Evolutionary conservation across 768 basidiomycete species (phyloP).

Genomic region (Pleurotus ostreatus): DNA sequence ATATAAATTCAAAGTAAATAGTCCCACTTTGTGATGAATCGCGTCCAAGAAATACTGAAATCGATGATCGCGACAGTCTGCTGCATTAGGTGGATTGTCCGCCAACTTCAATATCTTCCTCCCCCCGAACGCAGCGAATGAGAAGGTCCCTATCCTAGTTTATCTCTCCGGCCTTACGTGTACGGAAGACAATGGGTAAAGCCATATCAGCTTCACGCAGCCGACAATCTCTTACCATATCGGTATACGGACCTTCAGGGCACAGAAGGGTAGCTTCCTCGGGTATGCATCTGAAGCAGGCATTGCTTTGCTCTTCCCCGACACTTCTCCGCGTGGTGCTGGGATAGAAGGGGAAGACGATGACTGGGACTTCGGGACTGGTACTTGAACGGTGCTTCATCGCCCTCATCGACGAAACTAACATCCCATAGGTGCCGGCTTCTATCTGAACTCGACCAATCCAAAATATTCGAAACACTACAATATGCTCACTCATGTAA

Average conservation of each 20-base stretch:
- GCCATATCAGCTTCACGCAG: not conserved
- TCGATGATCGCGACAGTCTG: conserved; percentile 44
- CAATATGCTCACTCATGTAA: conserved; percentile 86
- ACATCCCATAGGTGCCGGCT: conserved; percentile 69
- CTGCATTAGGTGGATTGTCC: conserved; percentile 60
- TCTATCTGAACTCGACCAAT: conserved; percentile 90
- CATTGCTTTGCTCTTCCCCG: conserved; percentile 91
- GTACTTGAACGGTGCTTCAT: conserved; percentile 2
- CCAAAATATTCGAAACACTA: conserved; percentile 71
- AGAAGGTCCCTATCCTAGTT: conserved; percentile 63
- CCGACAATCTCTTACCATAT: not conserved
- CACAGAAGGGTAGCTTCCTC: conserved; percentile 93
- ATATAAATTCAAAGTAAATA: conserved; percentile 73
- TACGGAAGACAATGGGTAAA: conserved; percentile 90
- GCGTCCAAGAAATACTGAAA: too few species aligned
- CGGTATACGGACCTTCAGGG: conserved; percentile 34
- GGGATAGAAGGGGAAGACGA: conserved; percentile 76
- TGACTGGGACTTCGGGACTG: conserved; percentile 90
- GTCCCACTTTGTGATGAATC: too few species aligned
- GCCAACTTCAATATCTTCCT: conserved; percentile 89
- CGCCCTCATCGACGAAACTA: not conserved
- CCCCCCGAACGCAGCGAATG: conserved; percentile 51
- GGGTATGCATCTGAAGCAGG: conserved; percentile 80
- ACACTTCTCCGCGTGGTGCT: conserved; percentile 93
- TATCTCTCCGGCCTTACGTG: conserved; percentile 90